Evolutionary conservation across 106 monocot species (phyloP).

Genomic region (Phalaenopsis equestris): DNA sequence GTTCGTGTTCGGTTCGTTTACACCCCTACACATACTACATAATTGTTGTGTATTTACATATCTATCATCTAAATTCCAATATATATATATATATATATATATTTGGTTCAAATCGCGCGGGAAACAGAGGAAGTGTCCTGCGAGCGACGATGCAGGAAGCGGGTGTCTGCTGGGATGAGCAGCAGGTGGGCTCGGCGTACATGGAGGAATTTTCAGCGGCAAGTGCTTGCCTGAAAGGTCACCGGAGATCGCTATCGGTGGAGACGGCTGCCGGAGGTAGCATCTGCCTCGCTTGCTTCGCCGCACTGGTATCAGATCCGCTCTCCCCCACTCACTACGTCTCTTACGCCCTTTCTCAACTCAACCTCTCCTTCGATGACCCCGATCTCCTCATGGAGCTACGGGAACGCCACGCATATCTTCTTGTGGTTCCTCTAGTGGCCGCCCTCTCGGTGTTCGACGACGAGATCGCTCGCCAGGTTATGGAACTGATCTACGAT

Average conservation of each 20-base stretch:
- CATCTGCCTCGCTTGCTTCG: conserved; percentile 77
- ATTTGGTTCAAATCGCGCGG: not conserved
- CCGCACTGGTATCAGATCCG: conserved; percentile 47
- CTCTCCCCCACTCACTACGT: conserved; percentile 62
- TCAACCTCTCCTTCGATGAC: conserved; percentile 38
- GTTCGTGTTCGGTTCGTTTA: too few species aligned
- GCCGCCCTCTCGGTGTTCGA: conserved; percentile 31
- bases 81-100: too few species aligned
- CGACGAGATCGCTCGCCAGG: conserved; percentile 56
- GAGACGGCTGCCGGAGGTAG: conserved; percentile 8
- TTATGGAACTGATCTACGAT: conserved; percentile 41
- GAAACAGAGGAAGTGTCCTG: not conserved
- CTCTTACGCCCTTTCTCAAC: conserved; percentile 66
- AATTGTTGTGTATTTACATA: too few species aligned
- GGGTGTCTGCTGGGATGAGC: not conserved
- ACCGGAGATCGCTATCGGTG: not conserved
- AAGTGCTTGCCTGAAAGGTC: conserved; percentile 8
- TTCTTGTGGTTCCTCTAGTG: conserved; percentile 50
- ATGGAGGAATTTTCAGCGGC: too few species aligned
- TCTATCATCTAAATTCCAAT: too few species aligned
- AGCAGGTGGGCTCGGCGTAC: not conserved
- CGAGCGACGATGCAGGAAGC: not conserved
- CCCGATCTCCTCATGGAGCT: conserved; percentile 10
- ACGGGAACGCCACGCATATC: conserved; percentile 26
- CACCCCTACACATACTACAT: too few species aligned